Base-by-base conservation (phyloP, 2,329 filamentous ascomycete genomes). In the Phymatotrichopsis omnivora region DNA sequence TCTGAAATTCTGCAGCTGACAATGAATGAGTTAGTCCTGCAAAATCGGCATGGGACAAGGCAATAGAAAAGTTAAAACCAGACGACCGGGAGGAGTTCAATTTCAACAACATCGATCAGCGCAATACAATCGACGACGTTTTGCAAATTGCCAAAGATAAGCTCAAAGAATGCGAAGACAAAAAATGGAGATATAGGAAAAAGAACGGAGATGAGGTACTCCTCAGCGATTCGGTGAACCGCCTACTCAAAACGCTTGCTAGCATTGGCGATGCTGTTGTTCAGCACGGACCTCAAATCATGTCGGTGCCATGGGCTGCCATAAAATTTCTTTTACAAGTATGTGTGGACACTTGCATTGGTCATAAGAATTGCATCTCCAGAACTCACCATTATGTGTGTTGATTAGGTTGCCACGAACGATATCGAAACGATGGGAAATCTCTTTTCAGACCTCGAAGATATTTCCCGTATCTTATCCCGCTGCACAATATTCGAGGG, bases 261-360 rank as follows among this genome's bases (percentile, higher is more conserved):
- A 34, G 49, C 10, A 46, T 60, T 27, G 58, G 57, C 4, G 56
- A 60, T 45, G 37, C 52, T 2, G 38, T 44, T n/a, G 41, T 56
- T 16, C 48, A 52, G 34, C 54, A 52, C 34, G 57, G 59, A 28
- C 57, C 57, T n/a, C 38, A 11, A 5, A 56, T 60, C 47, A 51
- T 52, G 6, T 31, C 57, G 25, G 36, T 60, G 16, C 57, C 57
- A 16, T 60, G 57, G 57, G 59, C 53, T 5, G 53, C 43, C 4
- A 48, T 59, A 11, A 45, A 54, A n/a, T 32, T 59, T 28, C 33
- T 60, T n/a, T 37, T 61, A 14, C 49, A 57, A 40, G 54, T n/a
- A n/a, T n/a, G n/a, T n/a, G n/a, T n/a, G n/a, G n/a, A n/a, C n/a
- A n/a, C n/a, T n/a, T n/a, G n/a, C n/a, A n/a, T n/a, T n/a, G n/a